phyloP scores from a whole-genome alignment of 495 filamentous ascomycete genomes.

The Acidomyces sp. region DNA sequence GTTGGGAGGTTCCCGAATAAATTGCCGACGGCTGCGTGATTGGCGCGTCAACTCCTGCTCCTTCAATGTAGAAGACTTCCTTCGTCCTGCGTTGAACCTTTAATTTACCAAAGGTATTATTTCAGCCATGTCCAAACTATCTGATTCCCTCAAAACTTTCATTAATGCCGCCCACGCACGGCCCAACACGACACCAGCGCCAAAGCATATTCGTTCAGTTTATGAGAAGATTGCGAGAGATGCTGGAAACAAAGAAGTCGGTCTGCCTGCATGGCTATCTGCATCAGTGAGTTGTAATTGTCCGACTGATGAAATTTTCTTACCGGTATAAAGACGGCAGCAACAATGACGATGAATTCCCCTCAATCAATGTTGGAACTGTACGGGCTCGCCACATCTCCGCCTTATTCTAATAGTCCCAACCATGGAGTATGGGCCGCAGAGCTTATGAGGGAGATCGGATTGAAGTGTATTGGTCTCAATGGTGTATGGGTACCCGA shows the following conservation, averaged over 20 bases:
- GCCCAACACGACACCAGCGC: slow-evolving; percentile 51
- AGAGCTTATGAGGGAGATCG: slow-evolving; percentile 66
- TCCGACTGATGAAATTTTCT: slow-evolving; percentile 8
- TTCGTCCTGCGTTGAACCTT: too few relatives aligned
- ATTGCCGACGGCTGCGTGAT: too few relatives aligned
- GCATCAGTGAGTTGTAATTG: slow-evolving; percentile 36
- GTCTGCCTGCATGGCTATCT: slow-evolving; percentile 49
- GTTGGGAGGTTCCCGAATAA: too few relatives aligned
- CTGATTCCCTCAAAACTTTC: slow-evolving; percentile 52
- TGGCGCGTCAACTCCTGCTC: too few relatives aligned
- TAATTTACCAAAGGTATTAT: too few relatives aligned
- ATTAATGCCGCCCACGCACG: slow-evolving; percentile 56
- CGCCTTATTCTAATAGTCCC: slow-evolving; percentile 12
- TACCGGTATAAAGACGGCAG: too few relatives aligned
- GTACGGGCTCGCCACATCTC: slow-evolving; percentile 38
- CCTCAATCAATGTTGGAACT: slow-evolving; percentile 48
- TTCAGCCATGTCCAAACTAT: slow-evolving; percentile 55
- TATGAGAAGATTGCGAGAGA: slow-evolving; percentile 46
- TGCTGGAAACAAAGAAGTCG: slow-evolving; percentile 41
- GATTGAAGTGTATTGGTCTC: slow-evolving; percentile 71
- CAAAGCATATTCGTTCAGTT: slow-evolving; percentile 43
- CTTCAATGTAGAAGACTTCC: too few relatives aligned
- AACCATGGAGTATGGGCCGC: slow-evolving; percentile 41
- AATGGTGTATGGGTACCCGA: slow-evolving; percentile 39
- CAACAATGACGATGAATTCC: slow-evolving; percentile 65